A percentile compares a stretch with the other conserved stretches of the same genome.
These are phyloP conservation scores for Ceriops zippeliana DNA, from an alignment of 345 rosid genomes.

Conservation along the genomic window DNA sequence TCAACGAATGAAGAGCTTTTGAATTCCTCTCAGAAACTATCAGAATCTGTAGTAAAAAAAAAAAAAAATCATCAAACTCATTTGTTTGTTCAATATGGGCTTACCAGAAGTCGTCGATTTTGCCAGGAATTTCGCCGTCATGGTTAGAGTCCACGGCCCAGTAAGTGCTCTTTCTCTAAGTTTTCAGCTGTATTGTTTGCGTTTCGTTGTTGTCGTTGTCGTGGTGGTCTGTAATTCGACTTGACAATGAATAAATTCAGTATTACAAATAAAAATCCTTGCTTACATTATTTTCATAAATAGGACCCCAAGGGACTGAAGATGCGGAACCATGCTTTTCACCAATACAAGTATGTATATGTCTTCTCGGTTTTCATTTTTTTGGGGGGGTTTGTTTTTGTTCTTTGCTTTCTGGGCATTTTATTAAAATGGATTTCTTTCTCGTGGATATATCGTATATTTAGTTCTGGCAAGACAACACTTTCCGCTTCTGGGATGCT, in stretches of 20 bases:
- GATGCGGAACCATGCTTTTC: conserved; percentile 93
- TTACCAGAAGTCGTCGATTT: conserved; percentile 45
- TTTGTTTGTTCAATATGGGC: conserved; percentile 36
- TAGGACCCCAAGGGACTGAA: conserved; percentile 91
- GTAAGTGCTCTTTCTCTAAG: conserved; percentile 37
- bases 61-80: too few relatives aligned
- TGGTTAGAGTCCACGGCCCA: conserved; percentile 85
- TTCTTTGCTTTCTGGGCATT: not conserved
- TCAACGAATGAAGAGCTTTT: too few relatives aligned
- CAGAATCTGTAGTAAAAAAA: not conserved
- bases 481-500: conserved; percentile 89
- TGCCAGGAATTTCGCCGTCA: conserved; percentile 55
- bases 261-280: not conserved
- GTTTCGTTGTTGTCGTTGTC: too few relatives aligned
- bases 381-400: not conserved
- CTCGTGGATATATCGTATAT: conserved; percentile 6
- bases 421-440: not conserved
- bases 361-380: not conserved
- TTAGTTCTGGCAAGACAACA: conserved; percentile 75
- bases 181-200: not conserved
- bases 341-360: conserved; percentile 62
- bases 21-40: not conserved
- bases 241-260: not conserved
- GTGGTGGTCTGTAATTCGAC: not conserved
- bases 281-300: not conserved